Evolutionary conservation across 2,329 filamentous ascomycete genomes (phyloP).

Genomic region (Mycosphaerella sp.): DNA sequence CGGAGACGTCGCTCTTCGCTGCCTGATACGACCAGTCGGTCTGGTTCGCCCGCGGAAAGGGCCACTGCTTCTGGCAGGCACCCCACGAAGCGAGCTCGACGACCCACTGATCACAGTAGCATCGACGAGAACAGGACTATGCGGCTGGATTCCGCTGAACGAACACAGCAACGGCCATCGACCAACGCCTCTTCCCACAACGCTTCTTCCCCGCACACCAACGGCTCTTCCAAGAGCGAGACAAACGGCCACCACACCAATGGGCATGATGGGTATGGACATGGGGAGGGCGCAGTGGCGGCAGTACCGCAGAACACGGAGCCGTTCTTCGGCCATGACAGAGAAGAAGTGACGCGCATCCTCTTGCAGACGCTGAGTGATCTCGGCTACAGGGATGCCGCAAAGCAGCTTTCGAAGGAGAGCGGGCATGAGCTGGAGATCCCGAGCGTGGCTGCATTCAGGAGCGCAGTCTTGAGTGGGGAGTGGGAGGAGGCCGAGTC

Average conservation of each 20-base stretch:
- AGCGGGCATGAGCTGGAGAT: constrained; percentile 87
- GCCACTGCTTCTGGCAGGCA: constrained; percentile 26
- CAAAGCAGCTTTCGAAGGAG: constrained; percentile 65
- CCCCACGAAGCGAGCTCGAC: constrained; percentile 39
- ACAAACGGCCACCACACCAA: constrained; percentile 42
- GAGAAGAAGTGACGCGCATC: constrained; percentile 87
- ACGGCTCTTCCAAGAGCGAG: constrained; percentile 37
- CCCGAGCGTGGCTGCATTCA: constrained; percentile 76
- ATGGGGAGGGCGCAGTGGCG: constrained; percentile 15
- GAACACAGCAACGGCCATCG: constrained; percentile 36
- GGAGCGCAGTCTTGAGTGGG: constrained; percentile 70
- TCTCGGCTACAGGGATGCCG: constrained; percentile 76
- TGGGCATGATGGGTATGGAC: constrained; percentile 31
- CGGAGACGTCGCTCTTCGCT: constrained; percentile 27
- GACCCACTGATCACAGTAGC: constrained; percentile 27
- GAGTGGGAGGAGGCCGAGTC: constrained; percentile 80
- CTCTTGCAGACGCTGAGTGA: constrained; percentile 86
- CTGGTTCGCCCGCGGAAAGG: constrained; percentile 15
- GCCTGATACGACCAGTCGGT: constrained; percentile 19
- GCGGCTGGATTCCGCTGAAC: constrained; percentile 36
- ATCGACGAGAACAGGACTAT: constrained; percentile 39
- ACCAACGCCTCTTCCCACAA: constrained; percentile 34
- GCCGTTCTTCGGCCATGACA: constrained; percentile 75
- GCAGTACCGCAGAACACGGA: constrained; percentile 24
- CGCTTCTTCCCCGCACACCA: constrained; percentile 34